phyloP scores from a whole-genome alignment of 306 rosid species.

The Lithocarpus polystachyus region DNA sequence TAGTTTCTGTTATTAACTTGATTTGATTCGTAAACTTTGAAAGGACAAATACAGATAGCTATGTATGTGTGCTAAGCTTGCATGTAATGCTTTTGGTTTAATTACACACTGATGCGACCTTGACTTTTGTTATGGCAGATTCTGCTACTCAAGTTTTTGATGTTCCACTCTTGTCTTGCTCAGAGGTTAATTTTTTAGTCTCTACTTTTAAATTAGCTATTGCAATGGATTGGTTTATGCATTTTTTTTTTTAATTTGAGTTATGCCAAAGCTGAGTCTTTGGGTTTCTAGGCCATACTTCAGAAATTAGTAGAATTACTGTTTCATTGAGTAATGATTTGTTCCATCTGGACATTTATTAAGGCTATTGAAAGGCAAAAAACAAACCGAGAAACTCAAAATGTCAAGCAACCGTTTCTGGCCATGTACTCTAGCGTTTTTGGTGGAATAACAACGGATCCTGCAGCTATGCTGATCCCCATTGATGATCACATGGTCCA shows the following conservation, averaged over 20 bases:
- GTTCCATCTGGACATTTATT: neutral
- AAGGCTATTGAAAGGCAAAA: conserved; percentile 61
- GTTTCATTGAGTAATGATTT: conserved; percentile 1
- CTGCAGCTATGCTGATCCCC: conserved; percentile 83
- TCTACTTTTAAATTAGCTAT: neutral
- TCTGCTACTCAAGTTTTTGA: conserved; percentile 27
- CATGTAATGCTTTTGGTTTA: neutral
- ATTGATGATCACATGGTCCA: conserved; percentile 97
- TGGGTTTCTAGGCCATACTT: neutral
- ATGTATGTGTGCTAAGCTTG: too few relatives aligned
- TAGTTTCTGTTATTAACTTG: neutral
- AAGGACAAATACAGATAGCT: neutral
- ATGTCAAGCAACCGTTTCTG: conserved; percentile 57
- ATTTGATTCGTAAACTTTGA: neutral
- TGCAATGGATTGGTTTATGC: neutral
- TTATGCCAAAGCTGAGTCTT: neutral
- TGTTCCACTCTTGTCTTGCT: conserved; percentile 54
- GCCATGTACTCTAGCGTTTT: conserved; percentile 92
- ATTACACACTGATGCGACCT: neutral
- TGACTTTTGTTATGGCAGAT: conserved; percentile 36
- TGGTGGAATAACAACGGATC: conserved; percentile 79
- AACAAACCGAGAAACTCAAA: conserved; percentile 43
- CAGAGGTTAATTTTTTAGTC: conserved; percentile 40
- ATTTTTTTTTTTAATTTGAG: neutral
- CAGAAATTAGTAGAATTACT: neutral